Conservation (phyloP, 1,284 basidiomycete species). For the Athelia sp. region DNA sequence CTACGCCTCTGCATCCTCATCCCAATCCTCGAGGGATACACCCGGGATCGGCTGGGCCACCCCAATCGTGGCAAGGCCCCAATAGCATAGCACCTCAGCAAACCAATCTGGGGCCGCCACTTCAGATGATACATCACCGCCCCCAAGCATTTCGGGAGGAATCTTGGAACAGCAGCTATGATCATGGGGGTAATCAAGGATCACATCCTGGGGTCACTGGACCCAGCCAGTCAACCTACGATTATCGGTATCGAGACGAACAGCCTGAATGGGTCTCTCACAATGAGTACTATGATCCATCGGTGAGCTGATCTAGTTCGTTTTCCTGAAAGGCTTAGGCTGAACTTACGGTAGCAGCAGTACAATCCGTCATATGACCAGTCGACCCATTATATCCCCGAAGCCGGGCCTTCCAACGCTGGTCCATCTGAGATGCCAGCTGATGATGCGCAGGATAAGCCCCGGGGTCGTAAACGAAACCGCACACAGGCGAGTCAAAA, state of each 20-base stretch:
- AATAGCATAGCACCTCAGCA: slow-evolving; percentile 60
- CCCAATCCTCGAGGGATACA: slow-evolving; percentile 38
- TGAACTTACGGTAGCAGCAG: slow-evolving; percentile 14
- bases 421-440: slow-evolving; percentile 21
- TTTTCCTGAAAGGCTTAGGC: neutral
- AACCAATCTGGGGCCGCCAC: slow-evolving; percentile 47
- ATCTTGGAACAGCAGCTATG: slow-evolving; percentile 42
- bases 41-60: slow-evolving; percentile 37
- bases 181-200: slow-evolving; percentile 32
- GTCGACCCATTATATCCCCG: slow-evolving; percentile 42
- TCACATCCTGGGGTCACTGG: slow-evolving; percentile 38
- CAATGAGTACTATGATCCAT: slow-evolving; percentile 54
- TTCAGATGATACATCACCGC: slow-evolving; percentile 43
- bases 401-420: slow-evolving; percentile 38
- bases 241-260: slow-evolving; percentile 58
- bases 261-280: slow-evolving; percentile 44
- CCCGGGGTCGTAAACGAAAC: slow-evolving; percentile 40
- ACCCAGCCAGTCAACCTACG: slow-evolving; percentile 36
- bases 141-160: slow-evolving; percentile 43
- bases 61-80: slow-evolving; percentile 59
- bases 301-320: slow-evolving; percentile 25
- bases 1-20: slow-evolving; percentile 34
- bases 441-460: slow-evolving; percentile 28
- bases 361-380: slow-evolving; percentile 40
- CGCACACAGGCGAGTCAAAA: slow-evolving; percentile 36